A percentile compares a stretch with the other conserved stretches of the same genome.
Evolutionary conservation across 2,329 filamentous ascomycete species (phyloP).

Genomic region (Cercospora sp.): DNA sequence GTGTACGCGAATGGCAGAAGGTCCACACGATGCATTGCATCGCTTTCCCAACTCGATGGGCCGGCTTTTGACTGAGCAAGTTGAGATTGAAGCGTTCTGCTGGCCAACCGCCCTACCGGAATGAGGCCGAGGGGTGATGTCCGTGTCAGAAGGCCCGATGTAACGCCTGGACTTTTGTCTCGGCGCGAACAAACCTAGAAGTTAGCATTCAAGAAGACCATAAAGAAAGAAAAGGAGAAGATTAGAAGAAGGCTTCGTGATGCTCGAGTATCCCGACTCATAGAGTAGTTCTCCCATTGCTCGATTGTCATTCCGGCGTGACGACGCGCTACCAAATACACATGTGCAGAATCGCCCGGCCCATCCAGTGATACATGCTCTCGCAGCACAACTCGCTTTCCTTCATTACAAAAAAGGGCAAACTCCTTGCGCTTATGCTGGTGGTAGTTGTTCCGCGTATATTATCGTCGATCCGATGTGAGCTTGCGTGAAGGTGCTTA

Average conservation of each 20-base stretch:
- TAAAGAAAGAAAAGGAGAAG: neutral
- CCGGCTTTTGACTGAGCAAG: neutral
- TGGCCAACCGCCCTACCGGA: neutral
- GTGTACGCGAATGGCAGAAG: too few relatives aligned
- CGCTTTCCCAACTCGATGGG: neutral
- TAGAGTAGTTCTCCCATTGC: neutral
- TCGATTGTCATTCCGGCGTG: conserved; percentile 6
- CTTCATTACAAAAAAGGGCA: neutral
- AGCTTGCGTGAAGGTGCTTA: conserved; percentile 18
- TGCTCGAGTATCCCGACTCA: neutral
- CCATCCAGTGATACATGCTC: neutral
- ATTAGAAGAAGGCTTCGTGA: neutral
- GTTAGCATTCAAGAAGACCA: neutral
- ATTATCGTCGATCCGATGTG: neutral
- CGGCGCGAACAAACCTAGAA: neutral
- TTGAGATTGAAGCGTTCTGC: neutral
- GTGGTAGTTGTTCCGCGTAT: neutral
- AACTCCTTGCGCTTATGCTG: neutral
- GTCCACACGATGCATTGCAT: neutral
- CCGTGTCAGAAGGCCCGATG: neutral
- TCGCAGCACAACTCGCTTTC: neutral
- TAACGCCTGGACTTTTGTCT: neutral
- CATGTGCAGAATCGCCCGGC: neutral
- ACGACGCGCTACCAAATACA: neutral
- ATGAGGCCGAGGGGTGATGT: neutral